Base-by-base conservation (phyloP, 495 filamentous ascomycete genomes). In the Penicillium coffeae region DNA sequence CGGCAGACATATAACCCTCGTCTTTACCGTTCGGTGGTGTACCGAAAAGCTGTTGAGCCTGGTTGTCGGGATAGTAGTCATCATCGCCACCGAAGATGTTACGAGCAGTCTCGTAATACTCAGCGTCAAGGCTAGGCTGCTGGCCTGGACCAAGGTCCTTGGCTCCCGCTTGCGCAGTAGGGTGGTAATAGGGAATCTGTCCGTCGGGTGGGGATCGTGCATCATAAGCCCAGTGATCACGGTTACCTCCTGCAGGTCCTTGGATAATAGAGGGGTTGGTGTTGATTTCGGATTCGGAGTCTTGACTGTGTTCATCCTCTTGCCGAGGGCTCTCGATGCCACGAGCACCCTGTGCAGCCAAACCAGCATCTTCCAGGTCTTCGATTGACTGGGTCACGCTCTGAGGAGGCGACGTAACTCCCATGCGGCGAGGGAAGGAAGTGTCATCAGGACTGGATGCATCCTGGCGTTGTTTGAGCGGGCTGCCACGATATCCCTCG, bases 1-100 rank as follows among this genome's bases (percentile, higher is more conserved):
- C 85, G 48, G 88, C 88, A 13, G 91, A 95, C 40, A 90, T 87
- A 62, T 96, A 96, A 10, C 92, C 92, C 70, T 96, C 91, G 59
- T 95, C 91, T 49, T 83, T 86, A 41, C 64, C 65, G 13, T 68
- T 65, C 9, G 70, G 68, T 3, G 74, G 74, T 7, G 71, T 77
- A 16, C 63, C 65, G 45, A 70, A 70, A 43, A 68, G 52, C 21
- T 69, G 64, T 8, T 50, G 62, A 34, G 58, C 58, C 20, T 69
- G 63, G 47, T 64, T 46, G 18, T 71, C 66, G 21, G 38, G 58
- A 39, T 61, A 58, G 45, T 72, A 70, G 38, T 68, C 64, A 42
- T 72, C 63, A 39, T 73, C 64, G 13, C 60, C 62, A 32, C 57
- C 65, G 47, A 71, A 66, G 33, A 63, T 68, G 40, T 71, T 63